Conservation (phyloP, 345 rosid genomes). For the Brassica cretica region DNA sequence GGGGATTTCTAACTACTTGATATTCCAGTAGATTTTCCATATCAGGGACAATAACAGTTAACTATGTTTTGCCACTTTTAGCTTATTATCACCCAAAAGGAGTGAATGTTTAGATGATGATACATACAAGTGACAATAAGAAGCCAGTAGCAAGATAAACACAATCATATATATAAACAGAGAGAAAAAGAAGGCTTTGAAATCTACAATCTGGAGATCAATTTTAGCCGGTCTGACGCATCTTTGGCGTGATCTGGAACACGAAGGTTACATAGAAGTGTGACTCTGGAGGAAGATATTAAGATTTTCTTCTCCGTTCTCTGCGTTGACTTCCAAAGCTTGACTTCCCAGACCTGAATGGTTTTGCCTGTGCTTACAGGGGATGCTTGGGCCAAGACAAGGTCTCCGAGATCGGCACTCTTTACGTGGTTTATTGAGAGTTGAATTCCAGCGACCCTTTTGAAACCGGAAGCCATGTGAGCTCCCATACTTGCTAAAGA, state of each 20-base stretch:
- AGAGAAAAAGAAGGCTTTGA: neutral
- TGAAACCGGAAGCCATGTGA: constrained; percentile 73
- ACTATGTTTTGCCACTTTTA: neutral
- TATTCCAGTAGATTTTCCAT: neutral
- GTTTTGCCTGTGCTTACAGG: constrained; percentile 70
- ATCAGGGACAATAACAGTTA: neutral
- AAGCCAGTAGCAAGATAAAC: neutral
- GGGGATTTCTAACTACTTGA: neutral
- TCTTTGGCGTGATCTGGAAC: too few relatives aligned
- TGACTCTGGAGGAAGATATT: constrained; percentile 49
- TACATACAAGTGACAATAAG: neutral
- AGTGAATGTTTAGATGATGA: neutral
- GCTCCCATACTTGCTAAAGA: constrained; percentile 89
- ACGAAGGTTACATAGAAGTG: too few relatives aligned
- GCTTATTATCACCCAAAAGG: neutral
- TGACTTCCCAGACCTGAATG: constrained; percentile 92
- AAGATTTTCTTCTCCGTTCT: constrained; percentile 33
- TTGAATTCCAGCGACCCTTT: constrained; percentile 85
- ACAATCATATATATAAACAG: neutral
- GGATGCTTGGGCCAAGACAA: constrained; percentile 64
- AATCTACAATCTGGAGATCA: too few relatives aligned
- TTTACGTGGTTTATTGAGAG: constrained; percentile 80
- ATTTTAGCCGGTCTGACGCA: too few relatives aligned
- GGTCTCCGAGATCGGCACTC: constrained; percentile 72
- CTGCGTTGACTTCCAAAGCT: constrained; percentile 56